These are phyloP conservation scores for Anthostomella pinea DNA, from an alignment of 2,329 filamentous ascomycete genomes.

Conservation along the genomic window DNA sequence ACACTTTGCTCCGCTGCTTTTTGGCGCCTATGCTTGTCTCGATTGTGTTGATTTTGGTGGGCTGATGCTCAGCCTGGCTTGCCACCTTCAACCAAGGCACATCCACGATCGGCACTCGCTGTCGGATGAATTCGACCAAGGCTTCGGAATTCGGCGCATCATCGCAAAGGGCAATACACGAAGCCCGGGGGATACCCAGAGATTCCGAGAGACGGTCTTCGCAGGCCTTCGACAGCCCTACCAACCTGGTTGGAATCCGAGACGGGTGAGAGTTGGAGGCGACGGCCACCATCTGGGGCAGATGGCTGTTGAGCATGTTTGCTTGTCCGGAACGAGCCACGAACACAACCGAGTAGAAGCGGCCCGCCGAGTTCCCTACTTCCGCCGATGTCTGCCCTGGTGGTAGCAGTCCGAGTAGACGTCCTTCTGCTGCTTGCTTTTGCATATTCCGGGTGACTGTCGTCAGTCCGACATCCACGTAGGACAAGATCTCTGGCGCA, in stretches of 20 bases:
- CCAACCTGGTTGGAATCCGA: slow-evolving; percentile 49
- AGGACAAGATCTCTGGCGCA: slow-evolving; percentile 51
- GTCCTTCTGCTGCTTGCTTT: slow-evolving; percentile 29
- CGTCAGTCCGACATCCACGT: slow-evolving; percentile 64
- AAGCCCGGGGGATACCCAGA: slow-evolving; percentile 62
- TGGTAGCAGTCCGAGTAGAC: not conserved
- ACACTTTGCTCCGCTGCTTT: slow-evolving; percentile 27
- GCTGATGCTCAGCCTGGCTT: slow-evolving; percentile 36
- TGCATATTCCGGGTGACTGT: slow-evolving; percentile 60
- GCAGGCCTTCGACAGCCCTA: slow-evolving; percentile 60
- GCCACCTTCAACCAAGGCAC: slow-evolving; percentile 56
- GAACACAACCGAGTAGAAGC: slow-evolving; percentile 52
- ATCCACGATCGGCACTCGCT: slow-evolving; percentile 50
- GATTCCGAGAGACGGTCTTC: slow-evolving; percentile 55
- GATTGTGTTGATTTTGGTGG: slow-evolving; percentile 46
- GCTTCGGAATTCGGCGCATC: slow-evolving; percentile 56
- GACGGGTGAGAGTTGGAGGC: slow-evolving; percentile 43
- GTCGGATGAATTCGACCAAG: slow-evolving; percentile 54
- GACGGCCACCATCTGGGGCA: slow-evolving; percentile 52
- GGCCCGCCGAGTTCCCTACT: not conserved
- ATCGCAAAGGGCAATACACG: slow-evolving; percentile 58
- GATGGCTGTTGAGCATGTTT: slow-evolving; percentile 57
- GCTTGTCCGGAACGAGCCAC: slow-evolving; percentile 57
- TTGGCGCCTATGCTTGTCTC: slow-evolving; percentile 39
- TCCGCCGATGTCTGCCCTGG: slow-evolving; percentile 3